phyloP scores from a whole-genome alignment of 768 basidiomycete genomes.

The Psilocybe cyanescens region DNA sequence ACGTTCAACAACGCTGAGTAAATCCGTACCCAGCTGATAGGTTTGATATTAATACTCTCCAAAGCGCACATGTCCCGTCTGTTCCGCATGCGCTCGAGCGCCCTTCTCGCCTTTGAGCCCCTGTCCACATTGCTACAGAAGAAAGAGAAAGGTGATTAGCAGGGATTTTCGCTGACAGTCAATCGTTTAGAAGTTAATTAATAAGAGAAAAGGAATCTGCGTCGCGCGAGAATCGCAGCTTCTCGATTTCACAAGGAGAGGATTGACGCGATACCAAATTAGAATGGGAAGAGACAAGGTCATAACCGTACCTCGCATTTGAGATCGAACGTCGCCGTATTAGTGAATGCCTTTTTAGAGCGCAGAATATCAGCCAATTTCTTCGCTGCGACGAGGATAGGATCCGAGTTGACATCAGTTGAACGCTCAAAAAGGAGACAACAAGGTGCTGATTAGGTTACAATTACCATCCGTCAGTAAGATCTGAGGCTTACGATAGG shows the following conservation, averaged over 20 bases:
- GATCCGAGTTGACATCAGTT: slow-evolving; percentile 46
- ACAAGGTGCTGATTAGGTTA: not conserved
- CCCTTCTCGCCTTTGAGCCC: slow-evolving; percentile 95
- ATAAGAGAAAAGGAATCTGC: slow-evolving; percentile 2
- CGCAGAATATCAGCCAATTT: slow-evolving; percentile 76
- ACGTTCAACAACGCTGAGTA: no score
- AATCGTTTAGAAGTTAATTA: not conserved
- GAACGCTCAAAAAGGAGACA: slow-evolving; percentile 27
- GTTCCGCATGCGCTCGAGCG: slow-evolving; percentile 83
- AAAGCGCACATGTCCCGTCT: slow-evolving; percentile 85
- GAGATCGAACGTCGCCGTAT: slow-evolving; percentile 89
- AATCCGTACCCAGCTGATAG: no score
- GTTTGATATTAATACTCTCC: slow-evolving; percentile 65
- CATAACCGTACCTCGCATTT: slow-evolving; percentile 72
- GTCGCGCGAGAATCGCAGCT: not conserved
- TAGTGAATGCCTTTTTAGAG: slow-evolving; percentile 83
- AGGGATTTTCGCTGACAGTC: not conserved
- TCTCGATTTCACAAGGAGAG: no score
- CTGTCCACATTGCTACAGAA: slow-evolving; percentile 69
- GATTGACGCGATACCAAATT: not conserved
- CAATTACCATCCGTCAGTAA: not conserved
- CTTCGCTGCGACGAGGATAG: slow-evolving; percentile 64
- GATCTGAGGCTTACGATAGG: slow-evolving; percentile 49
- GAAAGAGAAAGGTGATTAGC: not conserved
- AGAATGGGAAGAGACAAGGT: no score